Evolutionary conservation across 2,329 filamentous ascomycete genomes (phyloP), one percentile per base, ranked within the genome.

Genomic region (Orbilia brochopaga): DNA sequence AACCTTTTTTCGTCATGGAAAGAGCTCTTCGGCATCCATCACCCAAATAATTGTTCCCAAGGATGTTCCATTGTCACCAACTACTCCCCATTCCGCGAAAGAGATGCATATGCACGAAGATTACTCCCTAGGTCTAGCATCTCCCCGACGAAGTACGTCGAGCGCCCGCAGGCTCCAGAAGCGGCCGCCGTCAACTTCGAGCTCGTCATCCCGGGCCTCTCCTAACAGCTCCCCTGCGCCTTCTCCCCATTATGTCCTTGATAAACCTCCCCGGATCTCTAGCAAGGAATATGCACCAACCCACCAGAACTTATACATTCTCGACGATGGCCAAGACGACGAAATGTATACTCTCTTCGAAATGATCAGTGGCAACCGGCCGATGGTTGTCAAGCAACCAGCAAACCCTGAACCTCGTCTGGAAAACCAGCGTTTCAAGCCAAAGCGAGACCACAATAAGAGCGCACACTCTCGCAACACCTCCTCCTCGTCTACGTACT

Each of bases 311-410:
- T 51, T 72, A 1, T 72, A 72, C 60, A 65, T 65, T 40, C 62
- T 72, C 46, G 67, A 65, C 17, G 67, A 72, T 42, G 67, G 67
- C 30, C 67, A 72, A 32, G 67, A 65, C 32, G 60, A 72, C 23
- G 67, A 72, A 23, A 72, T 72, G 67, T 72, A 72, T 44, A 72
- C 67, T 1, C 56, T 72, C 11, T 72, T 72, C 17, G 67, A 72
- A 46, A 72, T 72, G 27, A 72, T 72, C 42, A 72, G 52, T 32
- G 67, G 67, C 50, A 72, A 35, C 35, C 51, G 53, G 15, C 55
- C 54, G 10, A 65, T 72, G 50, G 44, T 10, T 11, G 40, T 52
- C 15, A 53, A 15, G 5, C 19, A 24, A n/a, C 11, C 50, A 2
- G 21, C 67, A 10, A 53, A 56, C 4, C 55, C 60, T 1, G 46